These are phyloP conservation scores for Coix lacrymajobi DNA, from an alignment of 176 grass and related monocot genomes.

Conservation along the genomic window DNA sequence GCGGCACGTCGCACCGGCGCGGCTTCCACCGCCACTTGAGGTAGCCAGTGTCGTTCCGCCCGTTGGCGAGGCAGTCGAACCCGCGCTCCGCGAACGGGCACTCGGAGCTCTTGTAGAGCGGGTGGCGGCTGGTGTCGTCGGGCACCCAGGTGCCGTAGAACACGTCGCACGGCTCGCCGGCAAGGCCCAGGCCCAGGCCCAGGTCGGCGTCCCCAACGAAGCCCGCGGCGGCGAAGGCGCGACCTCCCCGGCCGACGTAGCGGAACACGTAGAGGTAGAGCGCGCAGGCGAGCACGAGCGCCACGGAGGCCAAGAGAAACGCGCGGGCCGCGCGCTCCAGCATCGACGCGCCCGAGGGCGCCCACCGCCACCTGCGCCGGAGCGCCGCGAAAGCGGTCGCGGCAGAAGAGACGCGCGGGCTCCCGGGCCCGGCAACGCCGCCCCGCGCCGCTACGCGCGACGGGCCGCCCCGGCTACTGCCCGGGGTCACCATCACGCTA, in stretches of 20 bases:
- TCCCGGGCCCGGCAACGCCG: slow-evolving; percentile 33
- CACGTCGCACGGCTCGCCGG: slow-evolving; percentile 47
- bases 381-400: slow-evolving; percentile 9
- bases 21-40: slow-evolving; percentile 91
- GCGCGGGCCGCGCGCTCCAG: slow-evolving; percentile 34
- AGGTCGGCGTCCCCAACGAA: slow-evolving; percentile 19
- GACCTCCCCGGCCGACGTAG: slow-evolving; percentile 30
- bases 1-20: slow-evolving; percentile 57
- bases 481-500: slow-evolving; percentile 43
- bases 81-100: slow-evolving; percentile 90
- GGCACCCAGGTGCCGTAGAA: slow-evolving; percentile 81
- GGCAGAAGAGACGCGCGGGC: slow-evolving; percentile 45
- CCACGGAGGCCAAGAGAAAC: slow-evolving; percentile 47
- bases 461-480: slow-evolving; percentile 33
- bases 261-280: slow-evolving; percentile 66
- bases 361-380: slow-evolving; percentile 66
- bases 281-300: slow-evolving; percentile 53
- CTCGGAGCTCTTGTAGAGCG: slow-evolving; percentile 76
- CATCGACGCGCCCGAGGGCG: slow-evolving; percentile 23
- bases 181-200: background rate
- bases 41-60: slow-evolving; percentile 69
- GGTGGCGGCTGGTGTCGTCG: slow-evolving; percentile 35
- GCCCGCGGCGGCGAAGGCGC: slow-evolving; percentile 19
- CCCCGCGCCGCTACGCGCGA: slow-evolving; percentile 36
- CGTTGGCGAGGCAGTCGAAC: slow-evolving; percentile 92